Evolutionary conservation across 257 asterid species (phyloP), one percentile per base, ranked within the genome.

Genomic region (Rauvolfia tetraphylla): DNA sequence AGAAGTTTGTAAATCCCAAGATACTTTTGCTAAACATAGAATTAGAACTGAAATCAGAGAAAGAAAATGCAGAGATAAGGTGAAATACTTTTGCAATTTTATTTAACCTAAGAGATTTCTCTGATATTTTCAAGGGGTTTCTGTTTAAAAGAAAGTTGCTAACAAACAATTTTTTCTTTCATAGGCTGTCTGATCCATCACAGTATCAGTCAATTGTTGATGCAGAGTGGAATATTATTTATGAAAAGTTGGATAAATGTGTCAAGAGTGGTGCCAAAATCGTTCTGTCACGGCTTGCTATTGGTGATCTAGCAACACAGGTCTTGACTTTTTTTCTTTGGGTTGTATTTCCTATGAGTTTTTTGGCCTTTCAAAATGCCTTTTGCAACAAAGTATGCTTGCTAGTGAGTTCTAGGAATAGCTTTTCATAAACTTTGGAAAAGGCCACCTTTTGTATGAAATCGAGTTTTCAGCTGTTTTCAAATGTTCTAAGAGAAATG

Each of bases 31-130:
- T 95, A 57, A 95, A 95, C 88, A 92, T 95, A 61, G 99, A 95
- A 80, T 80, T 95, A 89, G 99, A 95, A 83, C 87, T 95, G 77
- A 95, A 95, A 84, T 95, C 99, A 42, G 99, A 95, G 89, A 95
- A 87, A 86, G 99, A 95, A 85, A 95, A 95, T 83, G 99, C 99
- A 41, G 99, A 95, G 91, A 95, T 95, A 82, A 88, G 99, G 99
- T 93, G 38, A 80, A 74, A 69, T 79, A 66, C 42, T 42, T 65
- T 75, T 27, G 17, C 71, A 61, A 61, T 76, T 42, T 72, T 68
- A 14, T 46, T 61, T 6, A 9, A 23, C 38, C 44, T 46, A 18
- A 72, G 71, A 66, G 11, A 49, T 51, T 63, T 56, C 23, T 75
- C 44, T 34, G 12, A 15, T 31, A 13, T 67, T 48, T 46, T 25